These are phyloP conservation scores for Auxenochlorella protothecoides DNA, from an alignment of 139 green algal genomes.

Conservation along the genomic window DNA sequence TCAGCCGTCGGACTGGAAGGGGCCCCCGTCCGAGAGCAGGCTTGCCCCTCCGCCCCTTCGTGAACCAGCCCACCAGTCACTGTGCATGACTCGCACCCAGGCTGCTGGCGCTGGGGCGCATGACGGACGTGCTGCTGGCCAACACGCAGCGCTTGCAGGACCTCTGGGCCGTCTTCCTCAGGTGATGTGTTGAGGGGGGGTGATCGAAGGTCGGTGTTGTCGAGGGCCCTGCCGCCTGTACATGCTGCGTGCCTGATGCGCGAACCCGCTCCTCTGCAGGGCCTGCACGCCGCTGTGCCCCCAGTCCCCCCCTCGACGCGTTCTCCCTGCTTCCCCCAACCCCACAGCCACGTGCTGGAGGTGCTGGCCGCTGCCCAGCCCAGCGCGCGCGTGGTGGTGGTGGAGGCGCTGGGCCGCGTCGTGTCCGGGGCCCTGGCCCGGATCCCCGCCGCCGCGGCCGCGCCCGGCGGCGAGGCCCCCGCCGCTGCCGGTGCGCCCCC, in stretches of 20 bases:
- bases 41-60: no score
- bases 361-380: slow-evolving; percentile 30
- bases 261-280: neutral
- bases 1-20: no score
- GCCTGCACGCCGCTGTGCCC: neutral
- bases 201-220: neutral
- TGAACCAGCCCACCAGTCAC: no score
- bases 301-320: neutral
- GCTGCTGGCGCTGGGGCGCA: slow-evolving; percentile 53
- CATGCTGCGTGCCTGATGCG: neutral
- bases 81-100: slow-evolving; percentile 7
- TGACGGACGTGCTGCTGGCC: slow-evolving; percentile 61
- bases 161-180: slow-evolving; percentile 70
- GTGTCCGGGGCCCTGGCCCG: slow-evolving; percentile 43
- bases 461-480: neutral
- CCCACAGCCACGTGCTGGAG: slow-evolving; percentile 53
- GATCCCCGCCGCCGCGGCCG: neutral
- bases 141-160: slow-evolving; percentile 56
- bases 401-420: slow-evolving; percentile 56
- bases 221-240: neutral
- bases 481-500: neutral
- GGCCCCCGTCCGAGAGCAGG: no score
- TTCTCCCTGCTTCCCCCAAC: neutral
- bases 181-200: neutral
- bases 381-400: slow-evolving; percentile 35